Percentiles rank a stretch among this genome's conserved stretches.
phyloP scores from a whole-genome alignment of 164 flowering plant genomes.

The Aristolochia fimbriata region DNA sequence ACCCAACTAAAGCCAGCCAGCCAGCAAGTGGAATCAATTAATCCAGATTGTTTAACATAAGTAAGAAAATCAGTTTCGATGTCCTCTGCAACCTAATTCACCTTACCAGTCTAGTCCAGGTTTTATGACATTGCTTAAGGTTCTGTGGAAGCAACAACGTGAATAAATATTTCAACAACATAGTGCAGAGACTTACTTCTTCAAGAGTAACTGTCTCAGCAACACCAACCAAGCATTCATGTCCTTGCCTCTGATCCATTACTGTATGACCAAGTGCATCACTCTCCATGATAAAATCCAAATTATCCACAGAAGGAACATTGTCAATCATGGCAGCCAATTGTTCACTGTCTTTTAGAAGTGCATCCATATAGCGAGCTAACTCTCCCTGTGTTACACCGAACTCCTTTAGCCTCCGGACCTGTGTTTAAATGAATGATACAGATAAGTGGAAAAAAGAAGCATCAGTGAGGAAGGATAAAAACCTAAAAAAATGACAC shows the following conservation, averaged over 20 bases:
- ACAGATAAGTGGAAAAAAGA: conserved; percentile 1
- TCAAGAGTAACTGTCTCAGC: conserved; percentile 91
- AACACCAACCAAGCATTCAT: conserved; percentile 80
- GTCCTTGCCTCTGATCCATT: conserved; percentile 98
- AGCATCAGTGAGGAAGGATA: background rate
- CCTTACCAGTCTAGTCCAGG: too few relatives aligned
- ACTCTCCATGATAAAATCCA: conserved; percentile 97
- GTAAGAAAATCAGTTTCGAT: background rate
- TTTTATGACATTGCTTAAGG: too few relatives aligned
- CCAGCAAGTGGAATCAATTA: background rate
- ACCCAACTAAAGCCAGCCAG: too few relatives aligned
- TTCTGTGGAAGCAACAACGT: too few relatives aligned
- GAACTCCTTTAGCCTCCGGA: conserved; percentile 92
- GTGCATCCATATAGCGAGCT: conserved; percentile 91
- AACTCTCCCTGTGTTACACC: conserved; percentile 98
- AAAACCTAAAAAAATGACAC: background rate
- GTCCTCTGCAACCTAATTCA: too few relatives aligned
- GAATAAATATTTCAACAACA: too few relatives aligned
- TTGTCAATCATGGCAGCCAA: conserved; percentile 97
- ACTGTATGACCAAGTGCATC: conserved; percentile 94
- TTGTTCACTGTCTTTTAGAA: conserved; percentile 96
- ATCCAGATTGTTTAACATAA: background rate
- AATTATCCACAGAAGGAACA: conserved; percentile 90
- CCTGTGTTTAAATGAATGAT: conserved; percentile 29
- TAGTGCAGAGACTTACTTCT: conserved; percentile 43